Conservation (phyloP, 2,329 filamentous ascomycete species). For the Phialophora tarda region DNA sequence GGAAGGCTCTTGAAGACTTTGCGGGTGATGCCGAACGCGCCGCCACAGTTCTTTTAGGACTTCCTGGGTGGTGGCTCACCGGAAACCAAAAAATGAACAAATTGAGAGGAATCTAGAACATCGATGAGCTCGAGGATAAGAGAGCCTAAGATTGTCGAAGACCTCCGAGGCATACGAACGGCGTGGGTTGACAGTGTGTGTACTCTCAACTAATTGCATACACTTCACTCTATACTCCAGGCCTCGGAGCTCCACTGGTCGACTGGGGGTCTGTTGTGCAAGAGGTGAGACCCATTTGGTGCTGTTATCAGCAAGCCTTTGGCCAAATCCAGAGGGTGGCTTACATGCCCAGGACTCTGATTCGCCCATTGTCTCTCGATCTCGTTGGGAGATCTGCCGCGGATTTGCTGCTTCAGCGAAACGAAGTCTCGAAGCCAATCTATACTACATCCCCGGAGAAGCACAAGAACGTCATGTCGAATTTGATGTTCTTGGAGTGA, state of each 20-base stretch:
- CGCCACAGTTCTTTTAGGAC: background rate
- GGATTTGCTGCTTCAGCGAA: slow-evolving; percentile 29
- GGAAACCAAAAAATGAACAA: background rate
- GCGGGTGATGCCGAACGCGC: background rate
- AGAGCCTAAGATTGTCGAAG: background rate
- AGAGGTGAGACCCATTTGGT: slow-evolving; percentile 20
- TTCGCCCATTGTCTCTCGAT: slow-evolving; percentile 23
- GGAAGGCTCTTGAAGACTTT: background rate
- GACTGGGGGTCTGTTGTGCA: slow-evolving; percentile 12
- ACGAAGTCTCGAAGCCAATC: slow-evolving; percentile 18
- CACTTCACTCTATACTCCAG: background rate
- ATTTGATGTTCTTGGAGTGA: background rate
- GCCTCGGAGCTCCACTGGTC: slow-evolving; percentile 27
- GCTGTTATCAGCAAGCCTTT: slow-evolving; percentile 29
- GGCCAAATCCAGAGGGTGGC: slow-evolving; percentile 20
- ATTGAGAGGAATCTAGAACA: slow-evolving; percentile 4
- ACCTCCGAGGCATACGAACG: slow-evolving; percentile 18
- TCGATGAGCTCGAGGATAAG: background rate
- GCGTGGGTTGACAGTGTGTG: slow-evolving; percentile 1
- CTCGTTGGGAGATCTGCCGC: slow-evolving; percentile 33
- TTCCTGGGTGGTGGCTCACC: background rate
- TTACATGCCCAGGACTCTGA: slow-evolving; percentile 17
- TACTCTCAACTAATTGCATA: slow-evolving; percentile 26
- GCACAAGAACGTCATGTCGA: slow-evolving; percentile 32
- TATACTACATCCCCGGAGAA: slow-evolving; percentile 35